phyloP scores from a whole-genome alignment of 2,329 filamentous ascomycete species.

The Periglandula ipomoeae region DNA sequence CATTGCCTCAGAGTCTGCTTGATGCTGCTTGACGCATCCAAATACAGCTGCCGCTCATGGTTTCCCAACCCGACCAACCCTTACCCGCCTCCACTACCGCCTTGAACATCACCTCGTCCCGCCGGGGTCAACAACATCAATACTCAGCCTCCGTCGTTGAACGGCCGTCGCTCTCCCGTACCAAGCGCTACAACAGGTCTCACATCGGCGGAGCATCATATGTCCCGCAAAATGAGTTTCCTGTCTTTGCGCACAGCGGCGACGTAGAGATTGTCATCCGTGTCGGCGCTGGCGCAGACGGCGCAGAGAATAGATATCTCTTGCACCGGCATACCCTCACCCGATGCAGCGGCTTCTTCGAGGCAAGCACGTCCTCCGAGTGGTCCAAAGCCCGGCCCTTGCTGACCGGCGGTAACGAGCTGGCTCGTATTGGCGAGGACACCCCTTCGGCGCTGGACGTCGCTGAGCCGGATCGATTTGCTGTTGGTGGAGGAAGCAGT shows the following conservation, averaged over 20 bases:
- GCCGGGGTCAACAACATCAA: background rate
- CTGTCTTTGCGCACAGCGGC: slow-evolving; percentile 79
- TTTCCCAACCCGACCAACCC: slow-evolving; percentile 49
- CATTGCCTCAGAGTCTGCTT: background rate
- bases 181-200: slow-evolving; percentile 70
- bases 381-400: slow-evolving; percentile 42
- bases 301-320: slow-evolving; percentile 67
- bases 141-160: slow-evolving; percentile 45
- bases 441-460: slow-evolving; percentile 14
- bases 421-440: slow-evolving; percentile 46
- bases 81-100: slow-evolving; percentile 8
- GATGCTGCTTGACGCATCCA: background rate
- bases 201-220: slow-evolving; percentile 65
- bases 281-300: slow-evolving; percentile 44
- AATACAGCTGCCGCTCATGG: slow-evolving; percentile 36
- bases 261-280: slow-evolving; percentile 84
- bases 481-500: background rate
- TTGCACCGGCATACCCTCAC: slow-evolving; percentile 80
- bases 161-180: slow-evolving; percentile 48
- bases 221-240: slow-evolving; percentile 80
- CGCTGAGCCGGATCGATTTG: slow-evolving; percentile 9
- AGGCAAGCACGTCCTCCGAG: slow-evolving; percentile 71
- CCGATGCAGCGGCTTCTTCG: slow-evolving; percentile 90
- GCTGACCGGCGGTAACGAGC: slow-evolving; percentile 28
- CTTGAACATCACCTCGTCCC: slow-evolving; percentile 2